phyloP scores from a whole-genome alignment of 192 early-diverging fungal species.

The Pilaira anomala region DNA sequence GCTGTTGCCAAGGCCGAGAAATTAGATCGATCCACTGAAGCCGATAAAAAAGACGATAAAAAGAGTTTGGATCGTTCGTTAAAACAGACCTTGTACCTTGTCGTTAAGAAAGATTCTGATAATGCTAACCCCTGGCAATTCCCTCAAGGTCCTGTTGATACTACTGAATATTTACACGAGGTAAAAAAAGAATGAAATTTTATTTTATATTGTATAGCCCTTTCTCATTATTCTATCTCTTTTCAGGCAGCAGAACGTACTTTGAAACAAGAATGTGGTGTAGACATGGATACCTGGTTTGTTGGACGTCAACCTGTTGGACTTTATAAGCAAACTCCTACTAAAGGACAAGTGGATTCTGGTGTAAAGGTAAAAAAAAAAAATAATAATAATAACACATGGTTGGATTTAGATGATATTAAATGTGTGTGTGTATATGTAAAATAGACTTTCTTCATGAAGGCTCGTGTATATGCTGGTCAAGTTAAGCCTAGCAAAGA shows the following conservation, averaged over 20 bases:
- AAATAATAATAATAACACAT: background rate
- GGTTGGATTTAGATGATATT: background rate
- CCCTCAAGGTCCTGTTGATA: slow-evolving; percentile 62
- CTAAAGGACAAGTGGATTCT: slow-evolving; percentile 34
- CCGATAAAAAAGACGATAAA: slow-evolving; percentile 61
- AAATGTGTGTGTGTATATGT: background rate
- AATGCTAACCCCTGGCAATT: slow-evolving; percentile 66
- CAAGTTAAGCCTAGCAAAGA: slow-evolving; percentile 60
- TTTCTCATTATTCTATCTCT: background rate
- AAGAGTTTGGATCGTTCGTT: slow-evolving; percentile 75
- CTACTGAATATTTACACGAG: slow-evolving; percentile 68
- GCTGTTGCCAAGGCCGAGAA: slow-evolving; percentile 46
- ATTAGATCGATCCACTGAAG: slow-evolving; percentile 55
- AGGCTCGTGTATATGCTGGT: slow-evolving; percentile 58
- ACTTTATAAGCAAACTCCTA: slow-evolving; percentile 43
- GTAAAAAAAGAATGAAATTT: slow-evolving; percentile 29
- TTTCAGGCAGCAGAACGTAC: slow-evolving; percentile 70
- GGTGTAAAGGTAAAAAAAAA: slow-evolving; percentile 42
- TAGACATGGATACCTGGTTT: slow-evolving; percentile 77
- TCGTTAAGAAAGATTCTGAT: slow-evolving; percentile 57
- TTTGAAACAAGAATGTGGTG: slow-evolving; percentile 68
- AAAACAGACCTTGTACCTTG: slow-evolving; percentile 74
- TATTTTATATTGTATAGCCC: background rate
- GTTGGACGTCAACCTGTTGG: slow-evolving; percentile 84
- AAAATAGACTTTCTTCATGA: slow-evolving; percentile 78